phyloP scores from a whole-genome alignment of 2,329 filamentous ascomycete genomes.

The Beauveria pseudobassiana region DNA sequence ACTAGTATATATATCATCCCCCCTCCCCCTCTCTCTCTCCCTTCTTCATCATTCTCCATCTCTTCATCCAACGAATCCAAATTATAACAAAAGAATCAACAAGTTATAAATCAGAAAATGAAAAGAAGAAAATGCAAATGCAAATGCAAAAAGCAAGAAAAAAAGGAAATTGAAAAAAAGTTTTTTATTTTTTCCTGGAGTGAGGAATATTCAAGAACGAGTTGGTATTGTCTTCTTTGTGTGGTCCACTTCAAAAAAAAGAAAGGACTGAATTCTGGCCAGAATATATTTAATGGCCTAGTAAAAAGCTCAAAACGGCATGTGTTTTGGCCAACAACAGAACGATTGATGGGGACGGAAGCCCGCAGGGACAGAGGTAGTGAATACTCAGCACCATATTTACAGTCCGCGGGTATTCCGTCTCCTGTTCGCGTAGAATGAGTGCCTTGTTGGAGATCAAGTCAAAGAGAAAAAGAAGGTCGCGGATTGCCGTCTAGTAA shows the following conservation, averaged over 20 bases:
- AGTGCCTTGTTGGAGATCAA: neutral
- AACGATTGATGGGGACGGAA: neutral
- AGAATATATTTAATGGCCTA: neutral
- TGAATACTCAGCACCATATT: neutral
- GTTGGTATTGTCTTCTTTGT: neutral
- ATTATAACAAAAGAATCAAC: neutral
- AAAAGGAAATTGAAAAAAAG: neutral
- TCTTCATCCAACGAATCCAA: neutral
- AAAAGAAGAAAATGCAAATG: neutral
- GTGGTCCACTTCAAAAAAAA: neutral
- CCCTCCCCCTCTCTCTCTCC: no score
- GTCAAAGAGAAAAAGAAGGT: neutral
- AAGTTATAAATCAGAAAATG: neutral
- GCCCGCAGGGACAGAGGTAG: neutral
- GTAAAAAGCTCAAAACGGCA: neutral
- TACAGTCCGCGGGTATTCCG: neutral
- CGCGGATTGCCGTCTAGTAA: neutral
- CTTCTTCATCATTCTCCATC: no score
- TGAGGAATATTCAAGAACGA: neutral
- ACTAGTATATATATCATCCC: no score
- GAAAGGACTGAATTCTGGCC: neutral
- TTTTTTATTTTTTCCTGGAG: no score
- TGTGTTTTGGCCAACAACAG: neutral
- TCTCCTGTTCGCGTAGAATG: neutral
- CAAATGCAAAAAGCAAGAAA: neutral